Evolutionary conservation across 306 rosid genomes (phyloP).

Genomic region (Dalbergia cochinchinensis): DNA sequence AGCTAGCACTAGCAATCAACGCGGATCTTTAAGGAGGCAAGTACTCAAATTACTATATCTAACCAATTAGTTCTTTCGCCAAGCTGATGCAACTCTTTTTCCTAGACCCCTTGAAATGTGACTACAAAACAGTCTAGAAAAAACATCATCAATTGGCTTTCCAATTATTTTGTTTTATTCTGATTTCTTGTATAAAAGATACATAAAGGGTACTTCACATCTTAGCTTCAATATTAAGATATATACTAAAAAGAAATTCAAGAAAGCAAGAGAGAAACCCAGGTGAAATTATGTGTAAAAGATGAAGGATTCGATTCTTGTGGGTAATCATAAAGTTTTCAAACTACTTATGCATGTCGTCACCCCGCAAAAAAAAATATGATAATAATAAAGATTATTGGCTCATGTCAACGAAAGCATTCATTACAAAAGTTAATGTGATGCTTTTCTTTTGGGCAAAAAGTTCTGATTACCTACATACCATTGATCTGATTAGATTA

Average conservation of each 20-base stretch:
- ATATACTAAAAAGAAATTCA: background rate
- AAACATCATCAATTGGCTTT: background rate
- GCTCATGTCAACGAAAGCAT: background rate
- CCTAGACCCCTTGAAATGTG: background rate
- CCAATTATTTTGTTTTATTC: background rate
- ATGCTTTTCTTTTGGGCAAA: constrained; percentile 1
- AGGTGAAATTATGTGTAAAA: background rate
- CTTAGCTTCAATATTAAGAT: background rate
- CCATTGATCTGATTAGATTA: background rate
- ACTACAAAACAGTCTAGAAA: background rate
- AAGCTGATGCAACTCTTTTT: background rate
- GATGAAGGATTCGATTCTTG: background rate
- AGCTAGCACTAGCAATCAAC: constrained; percentile 2
- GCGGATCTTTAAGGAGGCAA: constrained; percentile 26
- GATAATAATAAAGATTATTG: background rate
- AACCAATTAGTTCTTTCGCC: background rate
- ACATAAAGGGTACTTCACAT: background rate
- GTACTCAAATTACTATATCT: constrained; percentile 10
- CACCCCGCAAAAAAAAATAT: background rate
- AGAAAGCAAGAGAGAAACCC: background rate
- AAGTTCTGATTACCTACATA: background rate
- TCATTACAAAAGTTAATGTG: background rate
- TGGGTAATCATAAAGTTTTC: background rate
- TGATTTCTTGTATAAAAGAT: background rate
- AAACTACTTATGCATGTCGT: background rate